phyloP scores from a whole-genome alignment of 371 early-diverging fungal genomes.

The Vairimorpha necatrix region DNA sequence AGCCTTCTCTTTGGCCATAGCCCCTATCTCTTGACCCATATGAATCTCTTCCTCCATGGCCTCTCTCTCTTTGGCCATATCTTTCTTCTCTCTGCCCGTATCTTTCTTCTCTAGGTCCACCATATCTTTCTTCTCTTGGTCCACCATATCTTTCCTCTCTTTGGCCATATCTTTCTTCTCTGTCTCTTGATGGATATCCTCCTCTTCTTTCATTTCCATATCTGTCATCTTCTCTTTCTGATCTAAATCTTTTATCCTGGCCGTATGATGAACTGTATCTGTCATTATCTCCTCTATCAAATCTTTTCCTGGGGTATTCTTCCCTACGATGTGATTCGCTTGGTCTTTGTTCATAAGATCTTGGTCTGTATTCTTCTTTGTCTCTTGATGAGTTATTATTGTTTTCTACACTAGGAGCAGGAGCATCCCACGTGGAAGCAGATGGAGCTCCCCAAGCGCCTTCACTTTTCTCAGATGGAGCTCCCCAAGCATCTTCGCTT shows the following conservation, averaged over 20 bases:
- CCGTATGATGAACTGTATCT: background rate
- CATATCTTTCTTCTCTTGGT: background rate
- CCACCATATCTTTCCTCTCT: background rate
- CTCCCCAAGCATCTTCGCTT: background rate
- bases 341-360: too few species aligned
- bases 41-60: background rate
- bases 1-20: background rate
- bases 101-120: background rate
- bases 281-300: background rate
- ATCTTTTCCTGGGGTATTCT: slow-evolving; percentile 6
- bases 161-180: background rate
- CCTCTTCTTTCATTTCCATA: background rate
- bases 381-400: background rate
- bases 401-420: background rate
- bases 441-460: background rate
- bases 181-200: background rate
- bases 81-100: background rate
- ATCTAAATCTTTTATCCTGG: slow-evolving; percentile 8
- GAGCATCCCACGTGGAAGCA: background rate
- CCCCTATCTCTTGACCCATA: background rate
- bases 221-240: background rate
- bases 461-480: background rate
- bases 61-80: background rate
- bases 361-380: background rate
- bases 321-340: background rate